Percentiles rank a stretch among this genome's conserved stretches.
Conservation (phyloP, 139 green algal species). For the Tetradesmus lagerheimii region DNA sequence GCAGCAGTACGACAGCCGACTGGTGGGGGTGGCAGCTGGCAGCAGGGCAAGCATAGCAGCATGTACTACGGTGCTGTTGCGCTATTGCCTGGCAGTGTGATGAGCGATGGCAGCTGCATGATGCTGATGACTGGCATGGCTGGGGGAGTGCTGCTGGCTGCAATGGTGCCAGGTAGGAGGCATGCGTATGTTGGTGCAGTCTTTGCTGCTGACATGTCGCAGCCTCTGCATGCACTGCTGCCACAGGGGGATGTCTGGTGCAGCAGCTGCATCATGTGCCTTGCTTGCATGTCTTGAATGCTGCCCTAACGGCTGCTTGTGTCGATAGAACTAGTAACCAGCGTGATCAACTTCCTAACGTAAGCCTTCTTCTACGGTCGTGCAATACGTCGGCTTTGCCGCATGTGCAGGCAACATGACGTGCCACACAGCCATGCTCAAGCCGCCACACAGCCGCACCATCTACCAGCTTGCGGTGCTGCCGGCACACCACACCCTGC, state of each 20-base stretch:
- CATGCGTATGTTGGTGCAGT: not conserved
- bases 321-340: too few species aligned
- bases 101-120: not conserved
- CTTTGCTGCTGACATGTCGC: too few species aligned
- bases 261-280: too few species aligned
- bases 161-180: not conserved
- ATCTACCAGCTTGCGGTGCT: conserved; percentile 31
- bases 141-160: not conserved
- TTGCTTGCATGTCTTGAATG: too few species aligned
- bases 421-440: not conserved
- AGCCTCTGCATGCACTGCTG: not conserved
- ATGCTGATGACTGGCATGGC: not conserved
- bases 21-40: not conserved
- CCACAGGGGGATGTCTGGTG: not conserved
- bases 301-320: too few species aligned
- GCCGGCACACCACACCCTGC: not conserved
- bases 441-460: not conserved
- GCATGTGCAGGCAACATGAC: not conserved
- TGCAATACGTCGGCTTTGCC: too few species aligned
- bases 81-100: conserved; percentile 5
- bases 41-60: conserved; percentile 12
- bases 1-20: not conserved
- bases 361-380: too few species aligned
- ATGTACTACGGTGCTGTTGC: conserved; percentile 13
- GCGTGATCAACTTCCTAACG: too few species aligned